These are phyloP conservation scores for Deinandra increscens DNA, from an alignment of 129 eudicot species.

Conservation along the genomic window DNA sequence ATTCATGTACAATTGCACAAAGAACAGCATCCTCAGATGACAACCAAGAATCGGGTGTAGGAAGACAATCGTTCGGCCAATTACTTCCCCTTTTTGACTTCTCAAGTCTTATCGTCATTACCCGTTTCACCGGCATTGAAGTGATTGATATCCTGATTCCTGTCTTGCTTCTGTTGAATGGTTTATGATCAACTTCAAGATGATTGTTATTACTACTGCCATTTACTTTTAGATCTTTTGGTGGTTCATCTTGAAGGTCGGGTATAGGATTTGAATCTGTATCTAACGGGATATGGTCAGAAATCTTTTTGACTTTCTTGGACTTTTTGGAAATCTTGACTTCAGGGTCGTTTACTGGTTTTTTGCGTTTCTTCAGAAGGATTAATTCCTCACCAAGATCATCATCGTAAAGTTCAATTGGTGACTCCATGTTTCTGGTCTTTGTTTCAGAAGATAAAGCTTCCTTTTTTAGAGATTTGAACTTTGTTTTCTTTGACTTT, in stretches of 20 bases:
- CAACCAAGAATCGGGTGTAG: constrained; percentile 77
- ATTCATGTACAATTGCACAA: constrained; percentile 91
- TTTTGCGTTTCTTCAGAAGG: constrained; percentile 61
- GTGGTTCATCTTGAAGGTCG: constrained; percentile 52
- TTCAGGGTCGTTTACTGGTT: constrained; percentile 39
- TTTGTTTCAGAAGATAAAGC: constrained; percentile 53
- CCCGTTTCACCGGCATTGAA: constrained; percentile 68
- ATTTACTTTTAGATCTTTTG: constrained; percentile 39
- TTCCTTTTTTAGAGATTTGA: constrained; percentile 83
- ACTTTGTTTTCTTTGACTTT: constrained; percentile 91
- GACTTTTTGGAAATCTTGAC: constrained; percentile 46
- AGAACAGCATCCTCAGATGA: constrained; percentile 74
- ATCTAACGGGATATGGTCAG: constrained; percentile 31
- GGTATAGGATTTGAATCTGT: constrained; percentile 36
- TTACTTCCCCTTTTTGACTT: constrained; percentile 66
- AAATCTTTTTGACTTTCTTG: constrained; percentile 60
- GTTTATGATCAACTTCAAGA: constrained; percentile 63
- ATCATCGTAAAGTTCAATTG: constrained; percentile 32
- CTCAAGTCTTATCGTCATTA: constrained; percentile 70
- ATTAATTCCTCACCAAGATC: constrained; percentile 38
- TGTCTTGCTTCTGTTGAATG: constrained; percentile 56
- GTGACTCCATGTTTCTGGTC: constrained; percentile 43
- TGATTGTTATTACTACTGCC: constrained; percentile 41
- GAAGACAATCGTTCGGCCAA: constrained; percentile 76
- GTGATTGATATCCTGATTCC: constrained; percentile 69